Evolutionary conservation across 768 basidiomycete species (phyloP).

Genomic region (Phaffia australis): DNA sequence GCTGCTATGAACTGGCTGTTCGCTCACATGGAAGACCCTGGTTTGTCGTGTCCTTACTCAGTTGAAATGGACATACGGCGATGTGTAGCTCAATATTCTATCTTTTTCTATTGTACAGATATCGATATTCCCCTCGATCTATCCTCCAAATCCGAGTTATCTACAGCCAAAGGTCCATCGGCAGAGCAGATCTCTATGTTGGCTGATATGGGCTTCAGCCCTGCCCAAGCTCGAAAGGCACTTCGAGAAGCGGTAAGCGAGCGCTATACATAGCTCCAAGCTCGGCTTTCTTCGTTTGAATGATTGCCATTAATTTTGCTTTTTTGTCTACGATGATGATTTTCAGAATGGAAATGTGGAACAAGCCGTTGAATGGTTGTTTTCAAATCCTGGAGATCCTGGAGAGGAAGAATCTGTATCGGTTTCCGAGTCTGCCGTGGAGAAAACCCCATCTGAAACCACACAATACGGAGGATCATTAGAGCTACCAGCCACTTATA

Average conservation of each 20-base stretch:
- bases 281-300: too few species aligned
- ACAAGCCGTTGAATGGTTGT: constrained; percentile 90
- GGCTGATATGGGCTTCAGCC: constrained; percentile 84
- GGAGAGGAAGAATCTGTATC: constrained; percentile 45
- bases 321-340: background rate
- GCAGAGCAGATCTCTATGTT: constrained; percentile 62
- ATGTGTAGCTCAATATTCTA: constrained; percentile 2
- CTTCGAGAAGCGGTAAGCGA: constrained; percentile 66
- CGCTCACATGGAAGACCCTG: constrained; percentile 84
- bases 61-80: background rate
- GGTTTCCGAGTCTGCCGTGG: constrained; percentile 35
- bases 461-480: constrained; percentile 45
- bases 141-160: constrained; percentile 27
- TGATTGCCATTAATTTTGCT: background rate
- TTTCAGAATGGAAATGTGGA: constrained; percentile 59
- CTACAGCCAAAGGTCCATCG: constrained; percentile 37
- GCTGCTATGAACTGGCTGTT: constrained; percentile 95
- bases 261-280: background rate
- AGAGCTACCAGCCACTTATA: constrained; percentile 61
- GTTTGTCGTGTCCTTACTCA: constrained; percentile 40
- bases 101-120: constrained; percentile 44
- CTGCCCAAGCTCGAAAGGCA: constrained; percentile 72
- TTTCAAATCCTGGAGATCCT: constrained; percentile 78
- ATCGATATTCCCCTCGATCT: constrained; percentile 66
- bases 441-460: constrained; percentile 26